phyloP scores from a whole-genome alignment of 176 grass and related monocot genomes.

The Eleusine indica region DNA sequence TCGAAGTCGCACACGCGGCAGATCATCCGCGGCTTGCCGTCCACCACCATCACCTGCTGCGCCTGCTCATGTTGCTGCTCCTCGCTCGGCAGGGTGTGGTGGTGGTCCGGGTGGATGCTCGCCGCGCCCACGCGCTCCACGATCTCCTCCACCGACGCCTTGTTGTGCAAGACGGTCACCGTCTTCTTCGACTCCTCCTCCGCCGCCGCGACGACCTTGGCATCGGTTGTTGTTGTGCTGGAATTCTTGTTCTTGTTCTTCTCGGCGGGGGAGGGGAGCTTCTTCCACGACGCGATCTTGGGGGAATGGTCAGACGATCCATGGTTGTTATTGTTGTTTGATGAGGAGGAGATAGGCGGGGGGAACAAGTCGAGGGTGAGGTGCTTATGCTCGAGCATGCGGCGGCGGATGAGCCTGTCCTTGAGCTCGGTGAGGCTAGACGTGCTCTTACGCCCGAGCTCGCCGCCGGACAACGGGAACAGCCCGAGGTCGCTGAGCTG shows the following conservation, averaged over 20 bases:
- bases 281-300: constrained; percentile 91
- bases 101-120: constrained; percentile 22
- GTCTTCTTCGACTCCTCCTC: constrained; percentile 45
- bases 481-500: constrained; percentile 90
- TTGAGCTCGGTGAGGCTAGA: constrained; percentile 75
- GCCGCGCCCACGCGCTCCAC: constrained; percentile 58
- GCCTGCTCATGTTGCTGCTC: constrained; percentile 30
- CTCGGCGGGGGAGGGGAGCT: constrained; percentile 86
- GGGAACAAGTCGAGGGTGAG: constrained; percentile 63
- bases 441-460: constrained; percentile 61
- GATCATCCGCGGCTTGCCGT: constrained; percentile 78
- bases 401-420: constrained; percentile 70
- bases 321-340: no score
- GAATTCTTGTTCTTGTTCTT: constrained; percentile 41
- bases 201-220: accelerated
- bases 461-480: constrained; percentile 53
- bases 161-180: constrained; percentile 51
- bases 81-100: background rate
- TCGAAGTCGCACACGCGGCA: constrained; percentile 97
- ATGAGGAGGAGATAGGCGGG: constrained; percentile 6
- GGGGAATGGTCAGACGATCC: background rate
- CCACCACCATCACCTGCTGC: constrained; percentile 48
- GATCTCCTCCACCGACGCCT: constrained; percentile 56
- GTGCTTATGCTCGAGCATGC: constrained; percentile 71
- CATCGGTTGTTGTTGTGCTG: background rate